Conservation (phyloP, 352 stramenopile genomes). For the Globisporangium lucens region DNA sequence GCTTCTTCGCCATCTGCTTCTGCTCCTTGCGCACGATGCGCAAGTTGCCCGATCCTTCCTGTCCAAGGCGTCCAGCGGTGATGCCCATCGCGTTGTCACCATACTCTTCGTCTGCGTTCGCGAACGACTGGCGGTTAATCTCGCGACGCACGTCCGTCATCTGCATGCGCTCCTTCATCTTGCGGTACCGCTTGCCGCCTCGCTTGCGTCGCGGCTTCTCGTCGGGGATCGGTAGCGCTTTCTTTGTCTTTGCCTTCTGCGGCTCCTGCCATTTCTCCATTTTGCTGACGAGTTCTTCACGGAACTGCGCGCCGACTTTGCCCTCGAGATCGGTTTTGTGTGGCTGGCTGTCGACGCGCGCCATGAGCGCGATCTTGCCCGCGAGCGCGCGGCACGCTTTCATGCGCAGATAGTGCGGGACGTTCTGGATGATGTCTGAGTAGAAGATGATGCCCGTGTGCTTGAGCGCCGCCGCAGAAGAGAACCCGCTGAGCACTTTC, state of each 20-base stretch:
- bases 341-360: constrained; percentile 91
- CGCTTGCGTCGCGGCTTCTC: constrained; percentile 94
- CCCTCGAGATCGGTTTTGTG: constrained; percentile 64
- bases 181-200: constrained; percentile 92
- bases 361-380: constrained; percentile 88
- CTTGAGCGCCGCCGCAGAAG: constrained; percentile 72
- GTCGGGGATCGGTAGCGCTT: constrained; percentile 95
- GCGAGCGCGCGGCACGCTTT: constrained; percentile 94
- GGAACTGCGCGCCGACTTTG: constrained; percentile 81
- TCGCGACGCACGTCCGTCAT: constrained; percentile 97
- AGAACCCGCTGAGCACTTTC: constrained; percentile 89
- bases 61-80: constrained; percentile 89
- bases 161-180: constrained; percentile 97
- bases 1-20: constrained; percentile 91
- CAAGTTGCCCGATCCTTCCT: constrained; percentile 87
- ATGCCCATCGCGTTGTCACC: constrained; percentile 98
- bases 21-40: constrained; percentile 89
- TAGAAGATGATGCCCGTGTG: constrained; percentile 95
- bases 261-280: constrained; percentile 98
- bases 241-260: constrained; percentile 96
- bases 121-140: constrained; percentile 96
- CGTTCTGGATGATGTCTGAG: constrained; percentile 90
- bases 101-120: constrained; percentile 93
- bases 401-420: constrained; percentile 91
- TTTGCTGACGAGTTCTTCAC: constrained; percentile 90